Evolutionary conservation across 495 filamentous ascomycete species (phyloP), one percentile per base, ranked within the genome.

Genomic region (Stereocaulon alpinum): DNA sequence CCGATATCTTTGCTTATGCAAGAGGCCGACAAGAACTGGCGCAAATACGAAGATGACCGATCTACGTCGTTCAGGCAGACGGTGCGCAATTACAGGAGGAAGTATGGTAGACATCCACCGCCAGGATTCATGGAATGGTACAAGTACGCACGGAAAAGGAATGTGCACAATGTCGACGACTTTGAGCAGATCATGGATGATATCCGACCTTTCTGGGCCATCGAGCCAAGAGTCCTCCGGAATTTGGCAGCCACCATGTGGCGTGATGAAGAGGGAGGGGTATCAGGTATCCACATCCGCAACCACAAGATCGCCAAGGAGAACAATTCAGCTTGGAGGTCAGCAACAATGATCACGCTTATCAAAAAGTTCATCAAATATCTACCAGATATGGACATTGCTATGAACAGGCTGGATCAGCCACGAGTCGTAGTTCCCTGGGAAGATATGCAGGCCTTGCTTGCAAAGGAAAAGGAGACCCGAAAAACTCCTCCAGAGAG

Each of bases 61-160:
- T 68, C 68, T 29, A 71, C 72, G 18, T 82, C 77, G 18, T 75
- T 89, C 43, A 70, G 73, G 47, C 71, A 82, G 29, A 78, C 83
- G 1, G 84, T 85, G 2, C 73, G 75, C 41, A 78, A 77, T 47
- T 90, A 89, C 69, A 73, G 84, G 29, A 67, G 75, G 44, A 76
- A 74, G 18, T 76, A 86, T 56, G 86, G 86, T 20, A 74, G 86
- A 6, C 85, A 88, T 63, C 86, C 86, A 3, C 86, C 86, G 12
- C 86, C 86, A 10, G 85, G 83, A 4, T 89, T 88, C 64, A 79
- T 84, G 34, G 63, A 78, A 42, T 90, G 86, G 86, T 87, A 81
- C 66, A 69, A 75, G 40, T 88, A 82, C 57, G 86, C 86, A 11
- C 72, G 76, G 58, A 74, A 82, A 51, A 72, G 76, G 12, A 72